These are phyloP conservation scores for Plasmodium malariae DNA, from an alignment of 169 alveolate species.

Conservation along the genomic window DNA sequence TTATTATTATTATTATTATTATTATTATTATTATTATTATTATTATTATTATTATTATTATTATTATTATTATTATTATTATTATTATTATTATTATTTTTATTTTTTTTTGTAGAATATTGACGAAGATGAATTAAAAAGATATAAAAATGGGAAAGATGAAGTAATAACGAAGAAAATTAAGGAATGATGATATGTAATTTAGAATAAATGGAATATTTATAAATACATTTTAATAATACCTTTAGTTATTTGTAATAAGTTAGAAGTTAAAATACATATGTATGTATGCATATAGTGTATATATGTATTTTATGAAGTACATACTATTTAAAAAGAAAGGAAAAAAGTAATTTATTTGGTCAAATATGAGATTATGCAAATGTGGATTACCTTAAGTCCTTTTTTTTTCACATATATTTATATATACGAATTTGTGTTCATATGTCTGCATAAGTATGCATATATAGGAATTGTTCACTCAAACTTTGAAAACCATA, in stretches of 20 bases:
- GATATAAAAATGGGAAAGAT: constrained; percentile 4
- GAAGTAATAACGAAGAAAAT: constrained; percentile 19
- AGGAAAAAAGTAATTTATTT: neutral
- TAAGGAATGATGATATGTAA: constrained; percentile 1
- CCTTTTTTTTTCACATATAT: constrained; percentile 1
- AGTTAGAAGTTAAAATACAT: too few species aligned
- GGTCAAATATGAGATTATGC: neutral
- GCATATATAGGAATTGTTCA: constrained; percentile 6
- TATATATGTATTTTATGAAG: neutral
- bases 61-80: too few species aligned
- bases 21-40: too few species aligned
- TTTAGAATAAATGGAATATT: neutral
- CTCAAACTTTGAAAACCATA: constrained; percentile 61
- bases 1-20: too few species aligned
- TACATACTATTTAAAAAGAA: too few species aligned
- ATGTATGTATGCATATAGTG: neutral
- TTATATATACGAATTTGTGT: neutral
- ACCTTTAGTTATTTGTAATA: neutral
- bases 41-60: too few species aligned
- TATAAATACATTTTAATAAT: neutral
- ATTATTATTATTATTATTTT: too few species aligned
- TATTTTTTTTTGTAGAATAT: constrained; percentile 45
- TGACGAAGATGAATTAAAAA: constrained; percentile 67
- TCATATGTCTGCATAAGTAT: neutral
- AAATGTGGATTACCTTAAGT: neutral